Percentiles rank a stretch among this genome's conserved stretches.
Conservation (phyloP, 1,284 basidiomycete genomes). For the Rhodofomes roseus region DNA sequence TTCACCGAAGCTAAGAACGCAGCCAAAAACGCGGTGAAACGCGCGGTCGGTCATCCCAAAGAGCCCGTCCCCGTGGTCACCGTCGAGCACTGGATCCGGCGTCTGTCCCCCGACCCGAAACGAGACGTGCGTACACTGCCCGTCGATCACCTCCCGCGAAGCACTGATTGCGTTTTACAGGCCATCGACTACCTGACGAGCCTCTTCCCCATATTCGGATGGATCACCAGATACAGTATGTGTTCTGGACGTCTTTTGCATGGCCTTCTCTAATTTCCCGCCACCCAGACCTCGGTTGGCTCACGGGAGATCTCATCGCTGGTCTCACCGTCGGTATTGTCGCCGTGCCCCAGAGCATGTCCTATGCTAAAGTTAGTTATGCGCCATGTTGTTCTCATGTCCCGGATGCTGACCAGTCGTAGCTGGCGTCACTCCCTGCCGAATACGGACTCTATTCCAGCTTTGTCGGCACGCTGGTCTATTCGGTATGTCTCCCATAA, state of each 20-base stretch:
- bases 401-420: slow-evolving; percentile 18
- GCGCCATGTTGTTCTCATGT: no score
- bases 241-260: slow-evolving; percentile 16
- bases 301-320: slow-evolving; percentile 81
- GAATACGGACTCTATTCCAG: slow-evolving; percentile 96
- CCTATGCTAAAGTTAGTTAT: slow-evolving; percentile 64
- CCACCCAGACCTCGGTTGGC: slow-evolving; percentile 61
- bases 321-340: slow-evolving; percentile 91
- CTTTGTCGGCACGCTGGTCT: slow-evolving; percentile 84
- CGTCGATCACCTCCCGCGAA: slow-evolving; percentile 8
- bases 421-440: slow-evolving; percentile 82
- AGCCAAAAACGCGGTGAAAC: slow-evolving; percentile 51
- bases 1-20: slow-evolving; percentile 39
- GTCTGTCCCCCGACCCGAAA: slow-evolving; percentile 40
- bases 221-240: slow-evolving; percentile 84
- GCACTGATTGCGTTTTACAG: slow-evolving; percentile 32
- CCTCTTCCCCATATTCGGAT: slow-evolving; percentile 81
- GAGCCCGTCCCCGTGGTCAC: slow-evolving; percentile 54
- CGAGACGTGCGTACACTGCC: slow-evolving; percentile 38
- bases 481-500: slow-evolving; percentile 55
- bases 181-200: slow-evolving; percentile 56
- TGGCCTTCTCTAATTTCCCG: slow-evolving; percentile 10
- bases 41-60: slow-evolving; percentile 58
- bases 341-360: slow-evolving; percentile 87
- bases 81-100: slow-evolving; percentile 48